Base-by-base conservation (phyloP, 768 basidiomycete genomes). In the Melanogaster broomeanus region DNA sequence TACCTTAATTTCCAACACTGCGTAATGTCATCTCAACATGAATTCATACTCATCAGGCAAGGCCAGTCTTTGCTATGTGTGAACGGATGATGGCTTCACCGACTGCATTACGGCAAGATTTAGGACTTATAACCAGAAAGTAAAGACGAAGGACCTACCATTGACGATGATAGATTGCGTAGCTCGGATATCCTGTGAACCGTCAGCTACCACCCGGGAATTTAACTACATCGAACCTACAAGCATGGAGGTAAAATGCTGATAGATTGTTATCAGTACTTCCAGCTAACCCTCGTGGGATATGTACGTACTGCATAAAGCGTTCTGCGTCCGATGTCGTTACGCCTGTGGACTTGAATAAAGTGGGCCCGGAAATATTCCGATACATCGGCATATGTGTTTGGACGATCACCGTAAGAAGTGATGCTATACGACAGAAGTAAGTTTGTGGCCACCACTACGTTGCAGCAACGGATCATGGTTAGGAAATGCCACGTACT, bases 351-450 rank as follows among this genome's bases (percentile, higher is more conserved):
- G 11, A 84, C 83, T 55, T 88, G 87, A 24, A 84, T 71, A 62
- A 93, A 93, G 65, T 92, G 90, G n/a, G 85, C 80, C n/a, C 82
- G 81, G 74, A 93, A 92, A 60, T 93, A 92, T 44, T 83, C 79
- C 33, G 88, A 78, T 15, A 85, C 90, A 18, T 79, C 78, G 58
- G 86, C 81, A 64, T 75, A 89, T 45, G 78, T 80, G 57, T 92
- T 90, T 28, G 84, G 76, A 21, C 89, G 78, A 46, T 87, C 78
- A 6, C 84, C 85, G 58, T 84, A 90, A 45, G 88, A 89, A 28
- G 87, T 87, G 67, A 90, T 89, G 62, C 87, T 90, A 61, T 21
- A 33, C 24, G 24, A 27, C 13, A 42, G 42, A 37, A 37, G 2
- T 12, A 10, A 22, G 38, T 12, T 48, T 25, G 16, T 18, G 25